Base-by-base conservation (phyloP, 2,329 filamentous ascomycete species). In the Clonostachys sp. region DNA sequence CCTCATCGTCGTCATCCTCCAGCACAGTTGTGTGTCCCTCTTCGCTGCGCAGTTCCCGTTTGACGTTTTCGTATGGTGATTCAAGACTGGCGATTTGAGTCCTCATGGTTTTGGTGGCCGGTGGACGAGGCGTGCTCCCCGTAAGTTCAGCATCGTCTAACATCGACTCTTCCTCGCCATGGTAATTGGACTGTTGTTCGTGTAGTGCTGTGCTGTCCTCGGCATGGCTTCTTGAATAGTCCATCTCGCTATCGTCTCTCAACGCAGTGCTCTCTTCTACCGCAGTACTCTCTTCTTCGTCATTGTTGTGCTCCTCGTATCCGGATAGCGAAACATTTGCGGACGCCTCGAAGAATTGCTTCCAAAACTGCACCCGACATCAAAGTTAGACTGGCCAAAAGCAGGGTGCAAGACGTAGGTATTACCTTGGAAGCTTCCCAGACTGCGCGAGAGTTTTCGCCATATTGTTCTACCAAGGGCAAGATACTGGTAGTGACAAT, bases 331-430 rank as follows among this genome's bases (percentile, higher is more conserved):
- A 96, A 24, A 99, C 92, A 60, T 99, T 97, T 63, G 94, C 94
- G 43, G 91, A 96, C 35, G 94, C 91, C 71, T 99, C 94, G 68
- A 99, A 99, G 74, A 99, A 99, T 73, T 97, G 91, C 70, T 99
- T 99, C 94, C 94, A 99, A 70, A 99, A 99, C 88, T 95, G 60
- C 12, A 30, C 3, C 8, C 24, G 24, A 30, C 47, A 30, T 13
- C 8, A 2, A 9, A 30, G 24, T 30, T 30, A 30, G 24, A 30
- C 8, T 30, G 9, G 24, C 24, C 24, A 30, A 10, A 10, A 10
- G 9, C 3, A 30, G 8, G 24, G 9, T 10, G 24, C 24, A 30
- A 30, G 20, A 33, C 40, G 24, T 4, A 34, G 18, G 8, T 24
- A 13, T 16, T 48, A 92, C 90, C 81, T 95, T 96, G 47, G 92